A percentile compares a stretch with the other conserved stretches of the same genome.
phyloP scores from a whole-genome alignment of 768 basidiomycete species.

The Tremella fuciformis region DNA sequence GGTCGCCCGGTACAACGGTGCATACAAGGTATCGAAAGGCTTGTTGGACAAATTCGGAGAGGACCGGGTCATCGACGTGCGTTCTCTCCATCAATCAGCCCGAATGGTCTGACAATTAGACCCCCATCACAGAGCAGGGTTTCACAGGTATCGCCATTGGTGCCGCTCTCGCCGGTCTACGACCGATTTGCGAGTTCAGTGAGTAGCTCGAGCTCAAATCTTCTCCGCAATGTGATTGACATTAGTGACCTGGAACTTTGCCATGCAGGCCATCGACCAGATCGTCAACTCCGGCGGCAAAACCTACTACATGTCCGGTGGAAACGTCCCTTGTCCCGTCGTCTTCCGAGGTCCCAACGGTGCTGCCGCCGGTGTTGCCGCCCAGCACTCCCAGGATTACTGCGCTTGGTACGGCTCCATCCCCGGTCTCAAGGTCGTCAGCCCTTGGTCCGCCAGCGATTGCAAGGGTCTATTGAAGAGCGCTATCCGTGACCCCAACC shows the following conservation, averaged over 20 bases:
- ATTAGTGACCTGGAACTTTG: conserved; percentile 94
- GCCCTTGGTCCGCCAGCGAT: conserved; percentile 97
- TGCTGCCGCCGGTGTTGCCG: conserved; percentile 92
- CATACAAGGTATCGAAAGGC: conserved; percentile 79
- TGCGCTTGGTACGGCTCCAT: conserved; percentile 75
- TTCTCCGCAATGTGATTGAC: not conserved
- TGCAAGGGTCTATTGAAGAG: conserved; percentile 97
- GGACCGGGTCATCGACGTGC: conserved; percentile 86
- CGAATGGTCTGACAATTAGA: conserved; percentile 11
- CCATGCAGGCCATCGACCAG: conserved; percentile 97
- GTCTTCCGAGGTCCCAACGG: conserved; percentile 99
- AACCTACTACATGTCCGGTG: conserved; percentile 99
- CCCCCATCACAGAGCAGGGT: conserved; percentile 80
- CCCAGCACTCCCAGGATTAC: conserved; percentile 97
- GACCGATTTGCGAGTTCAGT: conserved; percentile 96
- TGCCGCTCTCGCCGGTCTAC: conserved; percentile 86
- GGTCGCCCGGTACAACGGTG: conserved; percentile 87
- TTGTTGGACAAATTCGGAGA: conserved; percentile 99
- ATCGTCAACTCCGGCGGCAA: conserved; percentile 99
- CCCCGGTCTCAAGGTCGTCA: conserved; percentile 95
- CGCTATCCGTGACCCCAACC: conserved; percentile 97
- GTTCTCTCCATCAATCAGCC: conserved; percentile 17
- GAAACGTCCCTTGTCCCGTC: conserved; percentile 95
- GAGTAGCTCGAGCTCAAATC: conserved; percentile 18
- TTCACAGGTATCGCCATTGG: conserved; percentile 96